Percentiles rank a stretch among this genome's conserved stretches.
These are phyloP conservation scores for Penicillium capsulatum DNA, from an alignment of 2,329 filamentous ascomycete species.

Conservation along the genomic window DNA sequence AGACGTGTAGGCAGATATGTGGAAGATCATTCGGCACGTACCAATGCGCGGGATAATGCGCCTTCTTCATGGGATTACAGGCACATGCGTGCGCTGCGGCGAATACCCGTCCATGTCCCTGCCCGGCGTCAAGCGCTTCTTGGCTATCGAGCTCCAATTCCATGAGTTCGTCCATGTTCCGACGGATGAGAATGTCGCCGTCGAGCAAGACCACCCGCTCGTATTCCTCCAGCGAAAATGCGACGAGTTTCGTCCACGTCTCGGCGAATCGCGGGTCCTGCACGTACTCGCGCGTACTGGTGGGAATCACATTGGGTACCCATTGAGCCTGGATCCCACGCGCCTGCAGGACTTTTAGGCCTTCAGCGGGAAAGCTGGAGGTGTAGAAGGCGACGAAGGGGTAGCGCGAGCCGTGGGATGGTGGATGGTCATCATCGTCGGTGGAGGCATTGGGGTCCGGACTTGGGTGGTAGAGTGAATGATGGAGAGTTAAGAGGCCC, in stretches of 20 bases:
- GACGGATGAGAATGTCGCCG: conserved; percentile 77
- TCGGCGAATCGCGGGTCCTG: conserved; percentile 83
- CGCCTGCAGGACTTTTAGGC: conserved; percentile 63
- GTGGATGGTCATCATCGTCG: too few species aligned
- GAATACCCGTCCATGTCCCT: conserved; percentile 71
- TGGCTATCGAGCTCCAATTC: conserved; percentile 66
- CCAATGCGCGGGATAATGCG: conserved; percentile 75
- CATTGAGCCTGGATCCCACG: conserved; percentile 66
- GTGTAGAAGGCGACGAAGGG: conserved; percentile 82
- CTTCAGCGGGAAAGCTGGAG: conserved; percentile 65
- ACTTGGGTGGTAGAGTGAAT: conserved; percentile 66
- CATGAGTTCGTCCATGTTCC: conserved; percentile 93
- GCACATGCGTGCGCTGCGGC: conserved; percentile 80
- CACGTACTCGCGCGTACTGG: conserved; percentile 61
- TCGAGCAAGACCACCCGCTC: conserved; percentile 78
- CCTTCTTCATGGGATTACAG: conserved; percentile 74
- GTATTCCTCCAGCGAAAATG: conserved; percentile 73
- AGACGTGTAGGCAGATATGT: too few species aligned
- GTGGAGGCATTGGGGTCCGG: too few species aligned
- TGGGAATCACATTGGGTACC: conserved; percentile 69
- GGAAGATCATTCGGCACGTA: conserved; percentile 27
- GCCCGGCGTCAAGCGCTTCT: conserved; percentile 46
- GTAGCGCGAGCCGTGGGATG: conserved; percentile 64
- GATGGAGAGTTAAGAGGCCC: conserved; percentile 75
- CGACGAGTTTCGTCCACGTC: conserved; percentile 81